A percentile compares a stretch with the other conserved stretches of the same genome.
Evolutionary conservation across 2,329 filamentous ascomycete species (phyloP).

Genomic region (Coleophoma crateriformis): DNA sequence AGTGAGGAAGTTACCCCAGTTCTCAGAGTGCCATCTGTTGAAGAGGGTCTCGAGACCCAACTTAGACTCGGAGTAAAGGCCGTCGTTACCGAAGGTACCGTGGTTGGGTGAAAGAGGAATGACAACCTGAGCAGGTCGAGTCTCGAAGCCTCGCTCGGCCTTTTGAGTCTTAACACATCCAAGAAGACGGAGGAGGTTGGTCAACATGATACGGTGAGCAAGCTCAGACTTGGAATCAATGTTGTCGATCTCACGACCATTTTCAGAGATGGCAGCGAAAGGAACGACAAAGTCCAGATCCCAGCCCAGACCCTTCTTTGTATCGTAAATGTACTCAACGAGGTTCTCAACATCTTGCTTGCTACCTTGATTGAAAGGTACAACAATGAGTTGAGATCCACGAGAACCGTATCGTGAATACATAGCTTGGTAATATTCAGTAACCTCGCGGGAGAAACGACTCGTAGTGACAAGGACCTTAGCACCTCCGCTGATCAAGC

Average conservation of each 20-base stretch:
- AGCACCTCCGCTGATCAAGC: conserved; percentile 91
- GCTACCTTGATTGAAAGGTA: conserved; percentile 98
- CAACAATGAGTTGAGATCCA: conserved; percentile 93
- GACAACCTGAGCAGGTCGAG: conserved; percentile 92
- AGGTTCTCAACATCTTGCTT: conserved; percentile 96
- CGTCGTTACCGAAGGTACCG: conserved; percentile 95
- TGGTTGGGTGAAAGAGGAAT: conserved; percentile 96
- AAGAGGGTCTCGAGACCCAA: conserved; percentile 94
- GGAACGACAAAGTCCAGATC: conserved; percentile 94
- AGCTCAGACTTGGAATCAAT: conserved; percentile 98
- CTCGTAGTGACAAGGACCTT: conserved; percentile 96
- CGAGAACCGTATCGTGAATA: conserved; percentile 91
- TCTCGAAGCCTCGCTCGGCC: conserved; percentile 81
- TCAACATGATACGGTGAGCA: conserved; percentile 98
- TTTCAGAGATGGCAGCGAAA: conserved; percentile 96
- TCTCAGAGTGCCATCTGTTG: conserved; percentile 97
- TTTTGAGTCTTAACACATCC: conserved; percentile 91
- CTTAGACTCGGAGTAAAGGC: conserved; percentile 97
- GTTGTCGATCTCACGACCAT: conserved; percentile 92
- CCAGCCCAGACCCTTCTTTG: conserved; percentile 96
- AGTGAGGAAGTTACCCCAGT: conserved; percentile 95
- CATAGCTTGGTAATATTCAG: conserved; percentile 99
- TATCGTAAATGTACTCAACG: conserved; percentile 92
- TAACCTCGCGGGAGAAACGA: conserved; percentile 93
- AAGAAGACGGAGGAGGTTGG: conserved; percentile 87